Evolutionary conservation across 176 grass and related monocot genomes (phyloP).

Genomic region (Otatea glauca): DNA sequence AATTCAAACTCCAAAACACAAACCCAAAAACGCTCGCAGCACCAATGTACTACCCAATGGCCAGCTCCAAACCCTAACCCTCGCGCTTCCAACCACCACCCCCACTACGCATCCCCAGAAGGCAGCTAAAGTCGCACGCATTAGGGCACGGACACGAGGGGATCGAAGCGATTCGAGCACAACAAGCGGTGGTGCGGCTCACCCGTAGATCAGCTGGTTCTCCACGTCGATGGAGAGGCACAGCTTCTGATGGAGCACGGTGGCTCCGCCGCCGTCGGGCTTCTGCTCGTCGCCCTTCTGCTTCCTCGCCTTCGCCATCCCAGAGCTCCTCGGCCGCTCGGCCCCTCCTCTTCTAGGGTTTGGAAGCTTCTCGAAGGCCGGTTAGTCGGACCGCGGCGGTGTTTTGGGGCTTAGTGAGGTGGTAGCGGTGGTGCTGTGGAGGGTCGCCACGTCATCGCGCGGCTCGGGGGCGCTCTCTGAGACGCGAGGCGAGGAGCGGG

Average conservation of each 20-base stretch:
- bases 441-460: constrained; percentile 51
- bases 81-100: neutral
- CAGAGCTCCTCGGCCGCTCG: constrained; percentile 15
- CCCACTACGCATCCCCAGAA: constrained; percentile 1
- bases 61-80: constrained; percentile 53
- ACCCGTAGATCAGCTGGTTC: constrained; percentile 83
- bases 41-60: neutral
- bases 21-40: constrained; percentile 33
- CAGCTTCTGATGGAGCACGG: constrained; percentile 93
- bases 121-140: constrained; percentile 41
- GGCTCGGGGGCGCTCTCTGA: neutral
- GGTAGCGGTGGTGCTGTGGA: constrained; percentile 30
- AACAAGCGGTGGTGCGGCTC: constrained; percentile 48
- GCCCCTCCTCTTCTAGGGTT: constrained; percentile 43
- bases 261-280: constrained; percentile 45
- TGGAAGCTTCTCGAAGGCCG: constrained; percentile 40
- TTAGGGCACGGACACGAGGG: neutral
- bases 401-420: constrained; percentile 35
- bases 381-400: constrained; percentile 28
- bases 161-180: constrained; percentile 15
- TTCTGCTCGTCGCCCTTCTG: constrained; percentile 79
- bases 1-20: constrained; percentile 32
- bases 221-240: constrained; percentile 97
- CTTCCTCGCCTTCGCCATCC: constrained; percentile 94
- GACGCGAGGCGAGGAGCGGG: neutral